A percentile compares a stretch with the other conserved stretches of the same genome.
phyloP scores from a whole-genome alignment of 176 grass and related monocot species.

The Raddia distichophylla region DNA sequence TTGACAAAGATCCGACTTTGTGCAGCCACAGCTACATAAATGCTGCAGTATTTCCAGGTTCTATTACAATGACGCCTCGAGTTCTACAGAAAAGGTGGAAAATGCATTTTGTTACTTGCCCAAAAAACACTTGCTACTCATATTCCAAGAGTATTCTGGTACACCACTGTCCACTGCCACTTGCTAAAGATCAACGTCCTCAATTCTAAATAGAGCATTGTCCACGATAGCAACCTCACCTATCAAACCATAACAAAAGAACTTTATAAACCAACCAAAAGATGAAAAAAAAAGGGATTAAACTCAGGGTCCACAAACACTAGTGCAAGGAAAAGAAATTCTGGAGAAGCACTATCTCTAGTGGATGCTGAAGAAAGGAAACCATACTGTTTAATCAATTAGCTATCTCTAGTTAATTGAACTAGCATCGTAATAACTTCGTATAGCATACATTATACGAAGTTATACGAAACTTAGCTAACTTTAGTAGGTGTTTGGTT shows the following conservation, averaged over 20 bases:
- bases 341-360: neutral
- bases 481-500: no score
- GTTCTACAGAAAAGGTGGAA: slow-evolving; percentile 13
- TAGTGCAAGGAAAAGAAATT: neutral
- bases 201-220: slow-evolving; percentile 1
- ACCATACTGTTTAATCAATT: neutral
- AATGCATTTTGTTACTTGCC: neutral
- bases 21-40: neutral
- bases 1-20: slow-evolving; percentile 34
- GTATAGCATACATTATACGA: no score
- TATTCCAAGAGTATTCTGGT: slow-evolving; percentile 44
- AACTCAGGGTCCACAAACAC: neutral
- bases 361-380: neutral
- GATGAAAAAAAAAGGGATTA: neutral
- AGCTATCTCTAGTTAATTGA: neutral
- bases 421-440: slow-evolving; percentile 23
- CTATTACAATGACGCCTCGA: slow-evolving; percentile 15
- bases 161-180: slow-evolving; percentile 7
- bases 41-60: slow-evolving; percentile 2
- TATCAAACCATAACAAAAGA: slow-evolving; percentile 15
- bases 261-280: neutral
- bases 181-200: slow-evolving; percentile 28
- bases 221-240: slow-evolving; percentile 42
- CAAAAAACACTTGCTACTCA: slow-evolving; percentile 33
- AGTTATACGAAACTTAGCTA: no score